Evolutionary conservation across 805 yeast genomes (phyloP).

Genomic region (Spathaspora girioi): DNA sequence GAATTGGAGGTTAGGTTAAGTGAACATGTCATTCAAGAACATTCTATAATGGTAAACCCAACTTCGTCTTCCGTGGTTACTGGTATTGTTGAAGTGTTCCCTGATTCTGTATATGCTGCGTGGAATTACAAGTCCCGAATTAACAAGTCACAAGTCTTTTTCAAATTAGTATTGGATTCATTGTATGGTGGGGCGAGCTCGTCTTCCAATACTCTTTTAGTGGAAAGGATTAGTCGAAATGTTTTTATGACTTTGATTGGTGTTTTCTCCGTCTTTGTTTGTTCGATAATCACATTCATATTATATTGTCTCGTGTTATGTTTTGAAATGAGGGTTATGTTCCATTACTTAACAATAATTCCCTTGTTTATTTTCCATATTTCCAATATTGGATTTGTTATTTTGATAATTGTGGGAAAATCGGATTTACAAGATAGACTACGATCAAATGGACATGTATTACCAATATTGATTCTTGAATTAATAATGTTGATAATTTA

Average conservation of each 20-base stretch:
- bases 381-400: neutral
- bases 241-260: neutral
- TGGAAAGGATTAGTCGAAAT: neutral
- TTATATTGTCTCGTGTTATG: neutral
- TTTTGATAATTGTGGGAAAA: neutral
- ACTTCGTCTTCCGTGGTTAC: neutral
- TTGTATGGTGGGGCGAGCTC: neutral
- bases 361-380: neutral
- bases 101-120: neutral
- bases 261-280: neutral
- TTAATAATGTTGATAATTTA: neutral
- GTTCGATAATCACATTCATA: neutral
- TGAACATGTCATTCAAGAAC: neutral
- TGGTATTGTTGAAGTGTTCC: neutral
- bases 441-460: neutral
- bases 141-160: neutral
- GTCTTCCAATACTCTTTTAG: neutral
- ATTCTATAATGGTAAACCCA: neutral
- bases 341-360: conserved; percentile 1
- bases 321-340: neutral
- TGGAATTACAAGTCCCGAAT: neutral
- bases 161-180: neutral
- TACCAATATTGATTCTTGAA: neutral
- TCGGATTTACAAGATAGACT: neutral
- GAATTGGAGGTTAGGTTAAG: neutral